Evolutionary conservation across 1,284 basidiomycete species (phyloP), one percentile per base, ranked within the genome.

Genomic region (Cutaneotrichosporon cutaneum): DNA sequence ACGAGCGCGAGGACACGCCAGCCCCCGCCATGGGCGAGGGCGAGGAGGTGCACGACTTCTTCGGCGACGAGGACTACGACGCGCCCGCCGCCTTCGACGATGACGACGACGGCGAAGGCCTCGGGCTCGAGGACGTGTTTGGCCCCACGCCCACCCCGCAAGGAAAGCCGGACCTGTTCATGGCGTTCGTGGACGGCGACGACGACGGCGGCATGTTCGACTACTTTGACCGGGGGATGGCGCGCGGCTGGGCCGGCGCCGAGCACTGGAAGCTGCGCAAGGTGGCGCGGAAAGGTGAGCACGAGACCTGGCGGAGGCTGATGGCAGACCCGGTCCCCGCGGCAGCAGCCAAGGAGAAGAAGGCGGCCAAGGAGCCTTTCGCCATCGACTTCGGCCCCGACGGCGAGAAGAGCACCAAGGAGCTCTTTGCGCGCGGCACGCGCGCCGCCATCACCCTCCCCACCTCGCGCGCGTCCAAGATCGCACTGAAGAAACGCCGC

Each of bases 171-270:
- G 90, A 92, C 70, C 81, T 94, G 32, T 85, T 94, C 58, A 85
- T 96, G 83, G 90, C 90, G 0, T 90, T 95, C 86, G 86, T 86
- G 10, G 87, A 87, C 56, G 85, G 81, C 1, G 85, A 69, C 7
- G 72, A 74, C 42, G 70, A 70, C 35, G 75, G 73, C 32, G 85
- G 82, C 32, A 88, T 93, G 82, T 87, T 98, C 81, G 92, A 95
- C 72, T 97, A 96, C 79, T 97, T 99, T 76, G 94, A 99, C 77
- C 85, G 89, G 70, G 87, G 85, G 42, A 85, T 93, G 73, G 83
- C 89, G 73, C 96, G 92, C 83, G 95, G 94, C 70, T 99, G 95
- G 95, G 95, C 96, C 4, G 95, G 96, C 5, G 95, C 95, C 11
- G 93, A 98, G 77, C 96, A 99, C 77, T 99, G 95, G 95, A 98